Percentiles rank a stretch among this genome's conserved stretches.
These are phyloP conservation scores for Micromonas commoda DNA, from an alignment of 139 green algal species.

Conservation along the genomic window DNA sequence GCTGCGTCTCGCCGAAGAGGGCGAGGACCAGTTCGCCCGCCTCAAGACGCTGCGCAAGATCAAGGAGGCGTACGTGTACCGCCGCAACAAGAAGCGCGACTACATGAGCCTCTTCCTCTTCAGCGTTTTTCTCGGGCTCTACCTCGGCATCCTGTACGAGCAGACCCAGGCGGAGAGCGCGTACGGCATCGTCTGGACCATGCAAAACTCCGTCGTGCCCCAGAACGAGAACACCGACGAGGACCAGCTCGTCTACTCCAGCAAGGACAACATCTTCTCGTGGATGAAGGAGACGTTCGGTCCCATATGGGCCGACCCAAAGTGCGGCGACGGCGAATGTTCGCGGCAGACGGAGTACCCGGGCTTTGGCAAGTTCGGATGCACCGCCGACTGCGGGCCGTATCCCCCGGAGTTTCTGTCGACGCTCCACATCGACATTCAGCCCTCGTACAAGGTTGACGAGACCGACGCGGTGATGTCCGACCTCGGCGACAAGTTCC, in stretches of 20 bases:
- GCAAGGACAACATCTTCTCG: background rate
- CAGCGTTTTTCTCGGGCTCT: background rate
- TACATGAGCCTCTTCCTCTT: background rate
- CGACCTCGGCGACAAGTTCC: no score
- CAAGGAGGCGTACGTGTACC: background rate
- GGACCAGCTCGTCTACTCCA: background rate
- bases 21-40: background rate
- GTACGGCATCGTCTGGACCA: background rate
- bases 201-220: background rate
- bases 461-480: no score
- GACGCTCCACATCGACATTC: no score
- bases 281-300: conserved; percentile 38
- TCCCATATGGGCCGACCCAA: conserved; percentile 64
- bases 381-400: conserved; percentile 65
- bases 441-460: no score
- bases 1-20: background rate
- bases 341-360: conserved; percentile 70
- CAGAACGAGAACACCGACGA: background rate
- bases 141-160: background rate
- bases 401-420: no score
- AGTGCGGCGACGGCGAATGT: conserved; percentile 73
- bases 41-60: background rate
- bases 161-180: background rate
- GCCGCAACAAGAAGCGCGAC: background rate
- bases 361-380: conserved; percentile 71